phyloP scores from a whole-genome alignment of 2,329 filamentous ascomycete species.

The Cordyceps javanica region DNA sequence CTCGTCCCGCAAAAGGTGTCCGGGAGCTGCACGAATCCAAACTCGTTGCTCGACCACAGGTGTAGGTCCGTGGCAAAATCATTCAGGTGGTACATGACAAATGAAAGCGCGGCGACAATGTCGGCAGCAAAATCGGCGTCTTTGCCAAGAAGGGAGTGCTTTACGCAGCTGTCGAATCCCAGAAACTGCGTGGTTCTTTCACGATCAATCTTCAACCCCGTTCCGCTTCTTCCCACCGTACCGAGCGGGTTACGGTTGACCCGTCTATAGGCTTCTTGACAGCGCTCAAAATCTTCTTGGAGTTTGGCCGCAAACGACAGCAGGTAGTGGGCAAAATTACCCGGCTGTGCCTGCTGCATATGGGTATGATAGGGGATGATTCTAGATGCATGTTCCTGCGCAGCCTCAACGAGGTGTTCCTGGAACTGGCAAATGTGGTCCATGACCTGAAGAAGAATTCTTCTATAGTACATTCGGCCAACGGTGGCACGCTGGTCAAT shows the following conservation, averaged over 20 bases:
- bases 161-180: conserved; percentile 9
- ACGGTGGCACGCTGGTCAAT: conserved; percentile 16
- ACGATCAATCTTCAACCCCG: conserved; percentile 9
- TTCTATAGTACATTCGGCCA: conserved; percentile 12
- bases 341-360: conserved; percentile 16
- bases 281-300: conserved; percentile 13
- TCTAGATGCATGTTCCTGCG: not conserved
- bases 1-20: conserved; percentile 13
- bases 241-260: conserved; percentile 12
- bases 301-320: conserved; percentile 11
- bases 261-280: conserved; percentile 11
- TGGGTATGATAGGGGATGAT: conserved; percentile 15
- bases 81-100: conserved; percentile 13
- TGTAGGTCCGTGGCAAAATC: conserved; percentile 14
- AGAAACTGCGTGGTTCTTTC: conserved; percentile 7
- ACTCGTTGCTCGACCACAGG: conserved; percentile 14
- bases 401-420: conserved; percentile 7
- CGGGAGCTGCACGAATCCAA: conserved; percentile 10
- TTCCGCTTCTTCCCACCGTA: conserved; percentile 10
- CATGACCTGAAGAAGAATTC: conserved; percentile 10
- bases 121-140: conserved; percentile 12
- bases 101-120: conserved; percentile 7
- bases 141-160: conserved; percentile 10
- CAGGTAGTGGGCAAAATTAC: conserved; percentile 21
- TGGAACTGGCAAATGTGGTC: conserved; percentile 8